Base-by-base conservation (phyloP, 768 basidiomycete species). In the Dendrothele bispora region DNA sequence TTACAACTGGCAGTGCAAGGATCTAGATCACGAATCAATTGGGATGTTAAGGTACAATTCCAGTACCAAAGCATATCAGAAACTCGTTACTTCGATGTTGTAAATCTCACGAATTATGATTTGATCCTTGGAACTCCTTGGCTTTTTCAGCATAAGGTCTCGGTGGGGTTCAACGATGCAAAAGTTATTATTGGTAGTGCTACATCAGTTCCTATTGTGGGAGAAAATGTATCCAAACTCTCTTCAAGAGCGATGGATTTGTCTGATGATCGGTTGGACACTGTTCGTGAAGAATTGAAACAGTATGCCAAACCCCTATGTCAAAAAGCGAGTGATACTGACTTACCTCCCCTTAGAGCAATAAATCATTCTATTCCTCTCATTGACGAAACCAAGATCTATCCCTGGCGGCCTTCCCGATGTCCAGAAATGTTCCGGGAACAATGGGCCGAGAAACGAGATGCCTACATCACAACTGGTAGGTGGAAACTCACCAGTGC, bases 71-170 rank as follows among this genome's bases (percentile, higher is more conserved):
- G 24, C 0, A 63, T 62, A 10, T 11, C 18, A 14, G 44, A 36
- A 25, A 8, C 5, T 14, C 29, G 61, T 0, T 50, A 58, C 2
- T 73, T 75, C 38, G 62, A 75, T 49, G 52, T 75, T 0, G 60
- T 65, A 0, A 75, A 75, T 39, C 7, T 75, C 0, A 57, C 66
- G 0, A 60, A 53, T 3, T 75, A 76, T 30, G 65, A 78, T n/a
- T 3, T 68, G 1, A 68, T 73, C 3, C 51, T 74, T 0, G 65
- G 72, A 0, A 70, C 67, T 0, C 70, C 60, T 0, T 69, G 62
- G 48, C n/a, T 68, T 15, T 66, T 58, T 36, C 63, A 69, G 15
- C 63, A 72, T 25, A 25, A 57, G 7, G 55, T 69, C 1, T 49
- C 49, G 1, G 26, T 68, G 2, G 67, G 62, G 0, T 51, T 69